Evolutionary conservation across 176 grass and related monocot species (phyloP).

Genomic region (Oryza meridionalis): DNA sequence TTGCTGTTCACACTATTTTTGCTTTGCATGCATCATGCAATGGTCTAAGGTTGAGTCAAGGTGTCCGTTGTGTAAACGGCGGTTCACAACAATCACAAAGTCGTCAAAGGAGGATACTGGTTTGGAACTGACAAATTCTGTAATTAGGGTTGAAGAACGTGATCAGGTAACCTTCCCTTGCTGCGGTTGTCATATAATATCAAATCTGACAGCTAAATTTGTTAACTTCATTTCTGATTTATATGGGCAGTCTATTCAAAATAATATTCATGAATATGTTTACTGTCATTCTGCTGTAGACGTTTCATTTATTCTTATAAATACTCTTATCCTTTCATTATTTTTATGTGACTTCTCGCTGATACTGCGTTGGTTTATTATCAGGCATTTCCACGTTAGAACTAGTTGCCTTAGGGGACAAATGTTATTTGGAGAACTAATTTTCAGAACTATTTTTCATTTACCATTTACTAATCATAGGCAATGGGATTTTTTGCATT

Average conservation of each 20-base stretch:
- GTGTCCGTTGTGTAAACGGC: constrained; percentile 87
- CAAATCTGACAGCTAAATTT: constrained; percentile 18
- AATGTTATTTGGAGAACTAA: neutral
- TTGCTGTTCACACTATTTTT: constrained; percentile 96
- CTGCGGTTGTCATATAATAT: constrained; percentile 30
- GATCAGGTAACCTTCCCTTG: constrained; percentile 74
- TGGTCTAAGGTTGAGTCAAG: constrained; percentile 95
- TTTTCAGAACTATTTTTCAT: neutral
- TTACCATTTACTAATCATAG: neutral
- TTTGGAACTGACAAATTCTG: constrained; percentile 54
- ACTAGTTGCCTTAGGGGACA: constrained; percentile 5
- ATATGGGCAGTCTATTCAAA: constrained; percentile 22
- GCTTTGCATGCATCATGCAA: constrained; percentile 83
- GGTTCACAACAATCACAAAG: constrained; percentile 90
- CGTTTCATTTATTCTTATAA: constrained; percentile 9
- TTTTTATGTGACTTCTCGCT: constrained; percentile 22
- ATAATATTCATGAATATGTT: constrained; percentile 5
- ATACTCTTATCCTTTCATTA: constrained; percentile 4
- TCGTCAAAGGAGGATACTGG: constrained; percentile 62
- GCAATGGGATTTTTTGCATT: neutral
- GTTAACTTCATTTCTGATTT: neutral
- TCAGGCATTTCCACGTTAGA: neutral
- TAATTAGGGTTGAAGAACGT: constrained; percentile 76
- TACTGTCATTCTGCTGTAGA: constrained; percentile 25
- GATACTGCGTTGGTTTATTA: constrained; percentile 4